Conservation (phyloP, 352 stramenopile genomes). For the Pythium pectinolyticum region DNA sequence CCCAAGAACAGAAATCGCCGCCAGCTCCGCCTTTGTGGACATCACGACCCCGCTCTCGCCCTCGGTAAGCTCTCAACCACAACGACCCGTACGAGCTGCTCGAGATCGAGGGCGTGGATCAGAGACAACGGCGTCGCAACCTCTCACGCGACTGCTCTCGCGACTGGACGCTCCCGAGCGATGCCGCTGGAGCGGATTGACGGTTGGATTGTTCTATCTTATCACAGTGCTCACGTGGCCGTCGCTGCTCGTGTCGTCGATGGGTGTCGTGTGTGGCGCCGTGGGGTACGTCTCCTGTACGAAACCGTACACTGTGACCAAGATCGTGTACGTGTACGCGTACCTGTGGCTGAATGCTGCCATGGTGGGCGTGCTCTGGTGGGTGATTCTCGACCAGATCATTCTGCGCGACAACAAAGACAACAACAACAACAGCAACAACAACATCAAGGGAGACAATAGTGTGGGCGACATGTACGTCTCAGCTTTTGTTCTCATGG, state of each 20-base stretch:
- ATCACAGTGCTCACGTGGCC: constrained; percentile 22
- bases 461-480: constrained; percentile 5
- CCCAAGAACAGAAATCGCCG: background rate
- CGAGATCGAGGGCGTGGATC: background rate
- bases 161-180: constrained; percentile 19
- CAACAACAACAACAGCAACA: background rate
- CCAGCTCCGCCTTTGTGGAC: no score
- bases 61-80: background rate
- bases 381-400: constrained; percentile 6
- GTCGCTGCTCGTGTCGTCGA: constrained; percentile 11
- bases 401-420: background rate
- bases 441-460: constrained; percentile 7
- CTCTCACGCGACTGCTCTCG: constrained; percentile 5
- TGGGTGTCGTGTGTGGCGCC: constrained; percentile 8
- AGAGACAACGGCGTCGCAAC: background rate
- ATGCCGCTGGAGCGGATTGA: constrained; percentile 16
- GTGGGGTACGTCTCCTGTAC: constrained; percentile 7
- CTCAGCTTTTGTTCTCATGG: constrained; percentile 3
- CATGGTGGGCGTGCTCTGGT: constrained; percentile 11
- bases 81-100: background rate
- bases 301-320: constrained; percentile 15
- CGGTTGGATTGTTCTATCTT: constrained; percentile 16
- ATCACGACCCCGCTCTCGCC: background rate
- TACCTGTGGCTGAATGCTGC: constrained; percentile 17
- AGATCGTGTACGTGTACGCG: constrained; percentile 14